Base-by-base conservation (phyloP, 202 grass and related monocot species). In the Zizania palustris region DNA sequence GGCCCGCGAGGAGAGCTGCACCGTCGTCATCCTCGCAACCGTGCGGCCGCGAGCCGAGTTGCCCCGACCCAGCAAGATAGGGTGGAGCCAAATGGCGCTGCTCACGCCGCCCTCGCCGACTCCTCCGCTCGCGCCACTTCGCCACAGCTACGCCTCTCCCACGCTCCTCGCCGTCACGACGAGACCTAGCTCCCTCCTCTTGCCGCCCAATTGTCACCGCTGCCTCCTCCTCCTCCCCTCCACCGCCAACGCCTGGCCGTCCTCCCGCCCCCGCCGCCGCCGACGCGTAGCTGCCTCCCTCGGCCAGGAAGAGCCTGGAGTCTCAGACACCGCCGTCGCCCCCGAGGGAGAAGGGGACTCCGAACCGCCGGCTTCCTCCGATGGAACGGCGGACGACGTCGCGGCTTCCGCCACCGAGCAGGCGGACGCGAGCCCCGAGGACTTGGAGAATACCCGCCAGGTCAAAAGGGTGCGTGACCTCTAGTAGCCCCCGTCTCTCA, bases 361-460 rank as follows among this genome's bases (percentile, higher is more conserved):
- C 3, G 82, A 40, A n/a, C 51, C 48, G 2, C 66, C 40, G 14
- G 43, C 43, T 21, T 72, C 72, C 59, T 66, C 78, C 21, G 85
- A 88, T 76, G 70, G 36, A 12, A 72, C 45, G 5, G 71, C 61
- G 35, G 83, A 58, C 66, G 37, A 53, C 2, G 33, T 16, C 21
- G 51, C 60, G n/a, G 63, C 19, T 72, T 80, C 70, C n/a, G 73
- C 41, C 28, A 28, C 28, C 46, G 78, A 90, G 19, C 78, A 42
- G 75, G 42, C 53, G 65, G 86, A 90, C 12, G 87, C 89, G 12
- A 90, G 71, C 20, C 85, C 71, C 3, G 89, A 96, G 80, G 92
- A 96, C 40, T 41, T 93, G 70, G 89, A 91, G 80, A 74, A 64
- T 48, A 64, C 96, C 35, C 65, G 51, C 8, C 71, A 93, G 80